These are phyloP conservation scores for Evernia prunastri DNA, from an alignment of 495 filamentous ascomycete genomes.

Conservation along the genomic window DNA sequence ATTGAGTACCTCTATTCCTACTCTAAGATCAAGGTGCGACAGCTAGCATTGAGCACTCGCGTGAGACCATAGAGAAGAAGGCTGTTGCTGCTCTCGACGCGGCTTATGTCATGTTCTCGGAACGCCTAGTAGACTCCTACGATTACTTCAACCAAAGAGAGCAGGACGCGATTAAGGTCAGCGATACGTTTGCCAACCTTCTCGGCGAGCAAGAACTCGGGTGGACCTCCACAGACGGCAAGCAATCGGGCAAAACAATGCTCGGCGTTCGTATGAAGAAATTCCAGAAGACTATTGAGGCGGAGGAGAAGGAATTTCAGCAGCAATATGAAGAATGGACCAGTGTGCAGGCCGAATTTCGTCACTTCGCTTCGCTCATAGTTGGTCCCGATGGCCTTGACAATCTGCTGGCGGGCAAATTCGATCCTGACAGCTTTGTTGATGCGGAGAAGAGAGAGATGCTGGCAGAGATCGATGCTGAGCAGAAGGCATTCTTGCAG, in stretches of 20 bases:
- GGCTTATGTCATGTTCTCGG: not conserved
- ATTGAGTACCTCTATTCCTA: not conserved
- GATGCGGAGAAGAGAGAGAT: constrained; percentile 13
- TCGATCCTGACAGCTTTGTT: constrained; percentile 1
- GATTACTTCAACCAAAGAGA: constrained; percentile 6
- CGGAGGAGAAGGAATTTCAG: constrained; percentile 20
- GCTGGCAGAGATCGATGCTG: constrained; percentile 16
- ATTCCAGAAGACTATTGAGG: constrained; percentile 20
- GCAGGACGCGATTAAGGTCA: not conserved
- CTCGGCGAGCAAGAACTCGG: constrained; percentile 21
- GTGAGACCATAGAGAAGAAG: constrained; percentile 15
- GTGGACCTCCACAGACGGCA: constrained; percentile 14
- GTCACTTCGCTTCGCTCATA: constrained; percentile 7
- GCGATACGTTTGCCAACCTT: constrained; percentile 3
- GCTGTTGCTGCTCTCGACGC: constrained; percentile 13
- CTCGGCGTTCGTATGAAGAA: constrained; percentile 24
- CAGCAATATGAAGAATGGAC: constrained; percentile 23
- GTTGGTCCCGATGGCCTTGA: constrained; percentile 19
- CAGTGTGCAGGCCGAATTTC: constrained; percentile 18
- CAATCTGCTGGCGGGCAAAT: not conserved
- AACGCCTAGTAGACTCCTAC: constrained; percentile 14
- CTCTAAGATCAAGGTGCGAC: not conserved
- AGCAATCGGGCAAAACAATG: constrained; percentile 16
- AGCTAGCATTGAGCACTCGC: constrained; percentile 19
- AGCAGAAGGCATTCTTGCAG: constrained; percentile 13